phyloP scores from a whole-genome alignment of 2,329 filamentous ascomycete species.

The Bipolaris bicolor region DNA sequence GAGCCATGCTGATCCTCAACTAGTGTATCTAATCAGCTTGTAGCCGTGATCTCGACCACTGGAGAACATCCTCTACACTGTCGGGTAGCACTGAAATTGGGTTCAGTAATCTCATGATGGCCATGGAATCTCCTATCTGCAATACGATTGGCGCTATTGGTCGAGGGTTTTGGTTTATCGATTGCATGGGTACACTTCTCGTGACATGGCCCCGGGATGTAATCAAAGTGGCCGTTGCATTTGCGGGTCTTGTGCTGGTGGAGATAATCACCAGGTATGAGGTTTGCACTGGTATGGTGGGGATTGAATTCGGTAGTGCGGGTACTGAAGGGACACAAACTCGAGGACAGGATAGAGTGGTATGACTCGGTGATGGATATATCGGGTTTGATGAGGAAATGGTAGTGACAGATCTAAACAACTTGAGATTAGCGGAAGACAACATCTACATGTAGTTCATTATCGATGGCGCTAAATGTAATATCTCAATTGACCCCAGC shows the following conservation, averaged over 20 bases:
- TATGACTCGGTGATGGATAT: constrained; percentile 16
- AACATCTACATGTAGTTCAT: background rate
- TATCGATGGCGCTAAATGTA: background rate
- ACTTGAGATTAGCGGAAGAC: constrained; percentile 2
- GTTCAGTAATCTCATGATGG: constrained; percentile 42
- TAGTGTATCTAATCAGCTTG: constrained; percentile 31
- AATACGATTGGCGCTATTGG: constrained; percentile 34
- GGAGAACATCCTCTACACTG: constrained; percentile 38
- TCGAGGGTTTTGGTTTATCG: constrained; percentile 31
- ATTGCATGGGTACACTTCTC: constrained; percentile 21
- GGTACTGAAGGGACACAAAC: constrained; percentile 15
- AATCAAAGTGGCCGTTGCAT: constrained; percentile 4
- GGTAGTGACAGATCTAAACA: constrained; percentile 12
- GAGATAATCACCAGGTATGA: constrained; percentile 13
- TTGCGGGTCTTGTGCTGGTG: constrained; percentile 2
- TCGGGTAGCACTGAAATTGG: constrained; percentile 34
- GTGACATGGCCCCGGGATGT: constrained; percentile 11
- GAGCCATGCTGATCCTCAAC: constrained; percentile 29
- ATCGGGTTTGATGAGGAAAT: constrained; percentile 10
- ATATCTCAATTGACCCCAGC: constrained; percentile 26
- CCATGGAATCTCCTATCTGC: constrained; percentile 34
- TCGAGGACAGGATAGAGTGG: background rate
- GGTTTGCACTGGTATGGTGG: constrained; percentile 6
- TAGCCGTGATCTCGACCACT: constrained; percentile 34
- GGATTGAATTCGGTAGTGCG: constrained; percentile 1